Percentiles rank a stretch among this genome's conserved stretches.
These are phyloP conservation scores for Tetrapisispora fleetii DNA, from an alignment of 805 yeast species.

Conservation along the genomic window DNA sequence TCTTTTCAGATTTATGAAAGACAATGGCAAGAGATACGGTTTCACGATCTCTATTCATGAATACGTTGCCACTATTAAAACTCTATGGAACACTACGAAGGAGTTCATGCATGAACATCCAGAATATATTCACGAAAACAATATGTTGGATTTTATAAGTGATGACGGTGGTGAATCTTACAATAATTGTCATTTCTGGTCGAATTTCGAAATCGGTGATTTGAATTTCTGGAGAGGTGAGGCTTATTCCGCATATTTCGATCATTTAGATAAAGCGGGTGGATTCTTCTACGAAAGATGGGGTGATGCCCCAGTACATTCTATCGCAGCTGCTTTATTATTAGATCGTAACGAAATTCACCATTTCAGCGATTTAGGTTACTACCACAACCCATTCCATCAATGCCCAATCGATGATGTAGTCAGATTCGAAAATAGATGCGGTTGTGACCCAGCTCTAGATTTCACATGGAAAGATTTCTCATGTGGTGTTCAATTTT, in stretches of 20 bases:
- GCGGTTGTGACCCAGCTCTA: conserved; percentile 66
- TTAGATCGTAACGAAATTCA: conserved; percentile 54
- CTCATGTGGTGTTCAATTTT: conserved; percentile 58
- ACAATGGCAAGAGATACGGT: conserved; percentile 64
- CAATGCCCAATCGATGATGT: conserved; percentile 66
- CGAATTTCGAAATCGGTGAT: conserved; percentile 72
- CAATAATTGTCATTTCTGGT: conserved; percentile 85
- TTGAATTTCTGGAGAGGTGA: conserved; percentile 65
- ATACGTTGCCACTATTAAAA: conserved; percentile 58
- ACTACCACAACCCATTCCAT: conserved; percentile 63
- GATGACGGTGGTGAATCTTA: conserved; percentile 63
- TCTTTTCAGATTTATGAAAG: conserved; percentile 72
- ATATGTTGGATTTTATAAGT: conserved; percentile 61
- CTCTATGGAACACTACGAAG: conserved; percentile 68
- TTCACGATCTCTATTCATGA: conserved; percentile 70
- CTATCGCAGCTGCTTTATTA: conserved; percentile 70
- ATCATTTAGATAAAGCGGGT: conserved; percentile 57
- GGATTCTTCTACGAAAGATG: conserved; percentile 85
- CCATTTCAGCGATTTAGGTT: conserved; percentile 73
- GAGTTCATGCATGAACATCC: conserved; percentile 54
- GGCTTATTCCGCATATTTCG: conserved; percentile 61
- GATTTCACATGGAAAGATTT: conserved; percentile 67
- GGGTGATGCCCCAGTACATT: conserved; percentile 89
- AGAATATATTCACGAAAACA: conserved; percentile 47
- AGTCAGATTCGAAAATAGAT: conserved; percentile 46